A percentile compares a stretch with the other conserved stretches of the same genome.
Conservation (phyloP, 495 filamentous ascomycete species). For the Neurospora hispaniola region DNA sequence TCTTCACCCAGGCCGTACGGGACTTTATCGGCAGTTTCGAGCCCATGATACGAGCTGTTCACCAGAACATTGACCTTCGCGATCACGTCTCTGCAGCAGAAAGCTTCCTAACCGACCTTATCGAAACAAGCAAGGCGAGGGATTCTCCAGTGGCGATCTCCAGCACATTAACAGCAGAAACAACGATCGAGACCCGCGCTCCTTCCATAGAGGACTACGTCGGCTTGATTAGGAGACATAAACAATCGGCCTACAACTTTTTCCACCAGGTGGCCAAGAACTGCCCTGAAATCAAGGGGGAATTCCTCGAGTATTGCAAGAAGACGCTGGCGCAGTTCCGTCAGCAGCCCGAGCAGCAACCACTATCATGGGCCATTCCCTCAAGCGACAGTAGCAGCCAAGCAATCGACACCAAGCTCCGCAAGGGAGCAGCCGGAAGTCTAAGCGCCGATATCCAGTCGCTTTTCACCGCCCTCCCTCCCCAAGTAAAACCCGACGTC, state of each 20-base stretch:
- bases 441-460: slow-evolving; percentile 33
- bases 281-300: slow-evolving; percentile 43
- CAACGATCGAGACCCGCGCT: slow-evolving; percentile 11
- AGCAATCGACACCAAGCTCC: neutral
- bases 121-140: slow-evolving; percentile 35
- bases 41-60: slow-evolving; percentile 52
- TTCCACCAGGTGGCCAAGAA: slow-evolving; percentile 51
- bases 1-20: slow-evolving; percentile 46
- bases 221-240: slow-evolving; percentile 42
- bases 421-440: slow-evolving; percentile 25
- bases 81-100: slow-evolving; percentile 46
- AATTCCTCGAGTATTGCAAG: slow-evolving; percentile 34
- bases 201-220: slow-evolving; percentile 55
- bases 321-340: slow-evolving; percentile 21
- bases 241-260: slow-evolving; percentile 45
- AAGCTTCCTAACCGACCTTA: slow-evolving; percentile 49
- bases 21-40: slow-evolving; percentile 49
- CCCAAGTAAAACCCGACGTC: slow-evolving; percentile 23
- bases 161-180: neutral
- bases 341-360: neutral
- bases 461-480: slow-evolving; percentile 36
- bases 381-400: neutral
- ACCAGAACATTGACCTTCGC: slow-evolving; percentile 53
- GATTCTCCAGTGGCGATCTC: slow-evolving; percentile 2
- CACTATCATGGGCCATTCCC: neutral